Percentiles rank a stretch among this genome's conserved stretches.
These are phyloP conservation scores for Psilocybe tampanensis DNA, from an alignment of 768 basidiomycete species.

Conservation along the genomic window DNA sequence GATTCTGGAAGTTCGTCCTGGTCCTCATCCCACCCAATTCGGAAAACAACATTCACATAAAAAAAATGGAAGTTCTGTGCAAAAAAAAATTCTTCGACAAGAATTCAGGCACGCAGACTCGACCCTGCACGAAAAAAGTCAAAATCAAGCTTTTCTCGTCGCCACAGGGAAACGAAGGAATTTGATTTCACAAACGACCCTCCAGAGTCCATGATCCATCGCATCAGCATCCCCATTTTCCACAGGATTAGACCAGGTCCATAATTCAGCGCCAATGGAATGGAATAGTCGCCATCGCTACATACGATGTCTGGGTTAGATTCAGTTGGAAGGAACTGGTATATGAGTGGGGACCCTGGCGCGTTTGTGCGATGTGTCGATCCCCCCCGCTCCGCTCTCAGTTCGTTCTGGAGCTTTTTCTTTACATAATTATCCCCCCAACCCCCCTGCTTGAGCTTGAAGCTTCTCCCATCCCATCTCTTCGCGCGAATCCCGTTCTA, in stretches of 20 bases:
- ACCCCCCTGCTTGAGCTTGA: too few relatives aligned
- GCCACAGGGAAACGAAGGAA: background rate
- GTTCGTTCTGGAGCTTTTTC: too few relatives aligned
- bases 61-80: background rate
- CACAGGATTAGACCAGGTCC: background rate
- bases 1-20: too few relatives aligned
- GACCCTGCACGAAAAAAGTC: background rate
- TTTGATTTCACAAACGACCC: background rate
- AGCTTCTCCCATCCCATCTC: constrained; percentile 3
- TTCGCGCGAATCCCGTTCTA: constrained; percentile 11
- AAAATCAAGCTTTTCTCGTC: background rate
- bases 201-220: too few relatives aligned
- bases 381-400: too few relatives aligned
- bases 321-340: background rate
- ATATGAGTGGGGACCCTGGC: background rate
- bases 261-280: background rate
- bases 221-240: background rate
- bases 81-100: background rate
- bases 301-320: background rate
- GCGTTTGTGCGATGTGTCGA: too few relatives aligned
- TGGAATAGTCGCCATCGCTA: constrained; percentile 20
- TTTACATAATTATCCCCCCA: too few relatives aligned
- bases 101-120: background rate
- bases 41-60: background rate
- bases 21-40: too few relatives aligned